Conservation (phyloP, 805 yeast species). For the Metschnikowia lachancei region DNA sequence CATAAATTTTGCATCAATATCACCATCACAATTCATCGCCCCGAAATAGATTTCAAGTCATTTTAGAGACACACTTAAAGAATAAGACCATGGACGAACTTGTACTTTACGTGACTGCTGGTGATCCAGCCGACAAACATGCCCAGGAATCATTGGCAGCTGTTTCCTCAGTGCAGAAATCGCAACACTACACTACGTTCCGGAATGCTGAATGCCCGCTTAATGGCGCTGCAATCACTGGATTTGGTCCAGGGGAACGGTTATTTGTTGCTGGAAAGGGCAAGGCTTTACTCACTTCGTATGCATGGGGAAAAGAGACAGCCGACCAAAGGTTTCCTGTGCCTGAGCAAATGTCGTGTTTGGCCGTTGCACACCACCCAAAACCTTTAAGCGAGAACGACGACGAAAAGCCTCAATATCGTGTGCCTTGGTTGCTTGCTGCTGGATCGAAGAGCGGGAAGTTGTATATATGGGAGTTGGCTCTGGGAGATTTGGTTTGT, state of each 20-base stretch:
- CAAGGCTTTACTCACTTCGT: constrained; percentile 74
- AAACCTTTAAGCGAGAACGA: not conserved
- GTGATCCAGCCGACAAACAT: constrained; percentile 43
- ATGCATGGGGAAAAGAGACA: constrained; percentile 66
- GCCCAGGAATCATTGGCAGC: constrained; percentile 43
- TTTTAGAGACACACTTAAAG: too few species aligned
- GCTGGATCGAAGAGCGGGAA: constrained; percentile 78
- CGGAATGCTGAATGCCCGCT: constrained; percentile 49
- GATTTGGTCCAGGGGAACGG: constrained; percentile 47
- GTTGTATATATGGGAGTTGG: constrained; percentile 79
- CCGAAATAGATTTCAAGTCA: too few species aligned
- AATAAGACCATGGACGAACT: constrained; percentile 46
- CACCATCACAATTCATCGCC: too few species aligned
- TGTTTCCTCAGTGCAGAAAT: constrained; percentile 44
- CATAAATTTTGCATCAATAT: too few species aligned
- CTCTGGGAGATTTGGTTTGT: constrained; percentile 68
- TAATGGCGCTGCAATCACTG: constrained; percentile 48
- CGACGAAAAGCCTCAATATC: constrained; percentile 34
- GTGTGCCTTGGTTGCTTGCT: constrained; percentile 62
- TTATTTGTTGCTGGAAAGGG: constrained; percentile 63
- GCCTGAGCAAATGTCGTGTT: constrained; percentile 70
- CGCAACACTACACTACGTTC: constrained; percentile 49
- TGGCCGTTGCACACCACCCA: constrained; percentile 44
- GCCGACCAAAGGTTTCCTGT: constrained; percentile 78
- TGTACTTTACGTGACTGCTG: constrained; percentile 46